Base-by-base conservation (phyloP, 2,329 filamentous ascomycete species). In the Stagonosporopsis rhizophila region DNA sequence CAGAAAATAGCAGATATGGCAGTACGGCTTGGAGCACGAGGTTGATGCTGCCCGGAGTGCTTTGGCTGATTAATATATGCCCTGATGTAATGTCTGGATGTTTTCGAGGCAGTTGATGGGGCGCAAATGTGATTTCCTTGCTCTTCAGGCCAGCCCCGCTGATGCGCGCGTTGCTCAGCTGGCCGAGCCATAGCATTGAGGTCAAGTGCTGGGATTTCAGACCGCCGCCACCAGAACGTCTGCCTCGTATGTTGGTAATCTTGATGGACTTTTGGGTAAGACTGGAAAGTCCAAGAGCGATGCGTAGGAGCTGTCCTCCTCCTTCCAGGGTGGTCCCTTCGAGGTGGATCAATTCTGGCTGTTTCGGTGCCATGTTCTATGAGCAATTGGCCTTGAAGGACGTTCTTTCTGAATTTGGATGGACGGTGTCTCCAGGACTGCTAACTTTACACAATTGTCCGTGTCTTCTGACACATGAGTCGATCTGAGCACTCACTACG, bases 271-370 rank as follows among this genome's bases (percentile, higher is more conserved):
- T 79, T 20, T 70, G 69, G 6, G 81, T 84, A 15, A 87, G 75
- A 5, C 82, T 80, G 1, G 85, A 83, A 2, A 87, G 72, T 14
- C 81, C 80, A 8, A 86, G 63, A 2, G 84, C 83, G 47, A 84
- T 80, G 20, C 85, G 83, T 39, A 87, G 76, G 2, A 88, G 77
- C 69, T 88, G 85, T 14, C 85, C 85, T 23, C 85, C 85, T 35
- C 85, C 85, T 79, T 88, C 85, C 19, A 87, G 80, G 3, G 80
- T 85, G 17, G 79, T 80, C 44, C 85, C 85, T 66, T 85, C 80
- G 11, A 87, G 65, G 45, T 70, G 67, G 11, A 75, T 64, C 1
- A 59, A 37, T 14, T 44, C 41, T 25, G 58, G 23, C 25, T 39
- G 28, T 22, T 23, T 45, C 5, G 44, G 41, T 19, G 59, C 50